Base-by-base conservation (phyloP, 371 early-diverging fungal species). In the Fennellomyces sp. region DNA sequence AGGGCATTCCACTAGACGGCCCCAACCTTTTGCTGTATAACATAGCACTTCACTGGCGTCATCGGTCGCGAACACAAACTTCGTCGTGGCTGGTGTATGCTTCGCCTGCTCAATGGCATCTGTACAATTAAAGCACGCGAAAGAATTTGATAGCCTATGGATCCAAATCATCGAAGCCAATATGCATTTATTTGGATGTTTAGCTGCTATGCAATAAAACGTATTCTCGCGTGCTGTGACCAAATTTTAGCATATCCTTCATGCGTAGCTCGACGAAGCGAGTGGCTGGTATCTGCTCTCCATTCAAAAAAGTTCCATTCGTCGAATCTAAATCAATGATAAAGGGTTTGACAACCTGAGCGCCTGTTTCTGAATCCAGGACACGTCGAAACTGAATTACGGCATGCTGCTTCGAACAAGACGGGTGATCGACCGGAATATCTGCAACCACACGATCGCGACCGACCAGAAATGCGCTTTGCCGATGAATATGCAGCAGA, bases 321-420 rank as follows among this genome's bases (percentile, higher is more conserved):
- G 94, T 84, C 11, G 95, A 91, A 45, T 92, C 92, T 36, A 97
- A 77, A 66, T 97, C 98, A 52, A 97, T 94, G n/a, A 97, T 73
- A 68, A 94, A 97, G 10, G 95, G 96, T 53, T 86, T 85, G 12
- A 85, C 73, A 0, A 68, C 61, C 15, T 70, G 69, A 0, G 67
- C 33, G 47, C 78, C 72, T 29, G 52, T 64, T 1, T 60, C 57
- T 38, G 69, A 45, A 52, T 78, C 80, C 11, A 69, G 68, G 2
- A 91, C 75, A 30, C 81, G 84, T 45, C 95, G 84, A 69, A 78
- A 94, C 70, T 94, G 97, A 25, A 97, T 61, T 0, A 91, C 98
- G 2, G 97, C 96, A 65, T 97, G 98, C 71, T 97, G 88, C 52
- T 86, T 87, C 2, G 92, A 91, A 61, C 91, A 91, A 0, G 93